These are phyloP conservation scores for Phytophthora sp. DNA, from an alignment of 352 stramenopile species.

Conservation along the genomic window DNA sequence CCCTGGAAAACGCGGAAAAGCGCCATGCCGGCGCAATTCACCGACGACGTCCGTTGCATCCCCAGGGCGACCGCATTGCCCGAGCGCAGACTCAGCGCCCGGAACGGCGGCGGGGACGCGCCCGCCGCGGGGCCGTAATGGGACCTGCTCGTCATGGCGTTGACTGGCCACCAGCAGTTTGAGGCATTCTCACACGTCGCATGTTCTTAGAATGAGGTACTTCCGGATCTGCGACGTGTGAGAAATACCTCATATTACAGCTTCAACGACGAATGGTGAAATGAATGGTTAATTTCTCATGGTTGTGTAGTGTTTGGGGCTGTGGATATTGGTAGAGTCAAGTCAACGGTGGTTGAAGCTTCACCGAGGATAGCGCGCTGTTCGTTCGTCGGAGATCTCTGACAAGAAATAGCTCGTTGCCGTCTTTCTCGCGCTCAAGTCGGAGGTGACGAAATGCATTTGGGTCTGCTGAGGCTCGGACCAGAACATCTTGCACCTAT, in stretches of 20 bases:
- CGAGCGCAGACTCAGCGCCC: conserved; percentile 54
- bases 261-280: conserved; percentile 1
- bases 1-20: conserved; percentile 85
- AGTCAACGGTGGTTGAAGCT: not conserved
- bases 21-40: conserved; percentile 80
- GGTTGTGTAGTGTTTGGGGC: not conserved
- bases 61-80: conserved; percentile 73
- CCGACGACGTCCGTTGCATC: conserved; percentile 45
- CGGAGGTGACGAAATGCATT: conserved; percentile 11
- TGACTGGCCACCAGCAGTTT: conserved; percentile 23
- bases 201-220: conserved; percentile 11
- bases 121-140: conserved; percentile 11
- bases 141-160: conserved; percentile 18
- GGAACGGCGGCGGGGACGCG: conserved; percentile 31
- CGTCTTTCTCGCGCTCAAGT: too few species aligned
- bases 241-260: too few species aligned
- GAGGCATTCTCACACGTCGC: conserved; percentile 29
- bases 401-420: not conserved
- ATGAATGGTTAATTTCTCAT: not conserved
- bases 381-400: not conserved
- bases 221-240: conserved; percentile 18
- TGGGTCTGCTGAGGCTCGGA: not conserved
- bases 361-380: not conserved
- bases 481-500: conserved; percentile 8
- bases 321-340: not conserved